Evolutionary conservation across 371 early-diverging fungal genomes (phyloP), one percentile per base, ranked within the genome.

Genomic region (Apophysomyces trapeziformis): DNA sequence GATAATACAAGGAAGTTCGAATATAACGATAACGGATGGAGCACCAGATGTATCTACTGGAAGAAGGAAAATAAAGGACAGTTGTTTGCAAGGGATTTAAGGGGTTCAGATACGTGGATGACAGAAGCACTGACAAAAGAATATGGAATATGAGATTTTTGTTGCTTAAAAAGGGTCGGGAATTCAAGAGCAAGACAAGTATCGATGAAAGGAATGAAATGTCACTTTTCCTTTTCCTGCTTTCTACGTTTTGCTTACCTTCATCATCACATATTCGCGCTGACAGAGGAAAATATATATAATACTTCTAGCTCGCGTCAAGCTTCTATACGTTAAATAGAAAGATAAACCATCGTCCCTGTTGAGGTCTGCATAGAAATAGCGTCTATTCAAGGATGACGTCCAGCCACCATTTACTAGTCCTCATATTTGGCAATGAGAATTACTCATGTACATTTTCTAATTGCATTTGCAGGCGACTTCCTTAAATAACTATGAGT

Each of bases 91-190:
- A 63, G 57, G 63, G 32, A 50, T 26, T 18, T 36, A 38, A 58
- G 38, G 18, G 47, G 18, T 47, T 50, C 59, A 57, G 37, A 16
- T 32, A 44, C 43, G 59, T 14, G 41, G 11, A 44, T 60, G 32
- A 61, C 58, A 38, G 47, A 39, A 60, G 43, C 39, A 60, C 43
- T 36, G 18, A 68, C 45, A 69, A 38, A 62, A 58, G 39, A 63
- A 56, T 56, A 46, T 16, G 44, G 39, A 44, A 69, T 32, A 63
- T 57, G 37, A 41, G 41, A 41, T 41, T 41, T 41, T 41, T 41
- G 41, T 8, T 41, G 41, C 41, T 41, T 41, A 36, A 63, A 63
- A 63, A 63, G 18, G 9, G 38, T 58, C 46, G 54, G 21, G 54
- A 50, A 50, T 50, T 50, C 54, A 50, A 50, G 54, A 50, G 54